Conservation (phyloP, 768 basidiomycete species). For the Boletus vermiculosoides region DNA sequence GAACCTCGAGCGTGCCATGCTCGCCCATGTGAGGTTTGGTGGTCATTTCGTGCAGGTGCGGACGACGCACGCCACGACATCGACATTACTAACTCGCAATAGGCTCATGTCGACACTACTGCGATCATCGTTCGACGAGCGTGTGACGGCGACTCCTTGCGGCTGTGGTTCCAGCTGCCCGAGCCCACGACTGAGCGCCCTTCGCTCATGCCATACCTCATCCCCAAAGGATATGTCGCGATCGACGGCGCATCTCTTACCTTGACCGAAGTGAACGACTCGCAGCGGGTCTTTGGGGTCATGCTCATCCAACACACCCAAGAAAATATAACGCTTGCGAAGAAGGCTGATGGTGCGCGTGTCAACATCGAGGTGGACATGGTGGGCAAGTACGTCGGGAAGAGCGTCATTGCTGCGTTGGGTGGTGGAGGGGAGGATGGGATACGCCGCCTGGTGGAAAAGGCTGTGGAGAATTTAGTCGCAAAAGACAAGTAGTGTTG, state of each 20-base stretch:
- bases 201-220: conserved; percentile 75
- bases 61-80: neutral
- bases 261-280: conserved; percentile 73
- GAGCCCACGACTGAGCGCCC: conserved; percentile 55
- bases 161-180: conserved; percentile 76
- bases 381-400: conserved; percentile 89
- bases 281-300: conserved; percentile 65
- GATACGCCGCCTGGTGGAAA: conserved; percentile 52
- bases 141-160: conserved; percentile 85
- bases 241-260: conserved; percentile 96
- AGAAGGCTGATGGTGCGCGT: conserved; percentile 70
- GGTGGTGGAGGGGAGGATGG: conserved; percentile 51
- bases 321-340: conserved; percentile 75
- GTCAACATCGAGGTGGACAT: conserved; percentile 97
- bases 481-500: conserved; percentile 33
- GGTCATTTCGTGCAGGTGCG: conserved; percentile 96
- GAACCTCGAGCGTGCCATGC: conserved; percentile 95
- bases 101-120: conserved; percentile 95
- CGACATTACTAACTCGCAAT: neutral
- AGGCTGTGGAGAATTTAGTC: conserved; percentile 55
- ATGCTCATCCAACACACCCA: conserved; percentile 98
- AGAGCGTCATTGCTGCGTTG: conserved; percentile 72
- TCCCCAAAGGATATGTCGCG: conserved; percentile 92
- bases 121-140: conserved; percentile 66
- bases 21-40: conserved; percentile 85